Base-by-base conservation (phyloP, 139 green algal genomes). In the Chlorella sp. region DNA sequence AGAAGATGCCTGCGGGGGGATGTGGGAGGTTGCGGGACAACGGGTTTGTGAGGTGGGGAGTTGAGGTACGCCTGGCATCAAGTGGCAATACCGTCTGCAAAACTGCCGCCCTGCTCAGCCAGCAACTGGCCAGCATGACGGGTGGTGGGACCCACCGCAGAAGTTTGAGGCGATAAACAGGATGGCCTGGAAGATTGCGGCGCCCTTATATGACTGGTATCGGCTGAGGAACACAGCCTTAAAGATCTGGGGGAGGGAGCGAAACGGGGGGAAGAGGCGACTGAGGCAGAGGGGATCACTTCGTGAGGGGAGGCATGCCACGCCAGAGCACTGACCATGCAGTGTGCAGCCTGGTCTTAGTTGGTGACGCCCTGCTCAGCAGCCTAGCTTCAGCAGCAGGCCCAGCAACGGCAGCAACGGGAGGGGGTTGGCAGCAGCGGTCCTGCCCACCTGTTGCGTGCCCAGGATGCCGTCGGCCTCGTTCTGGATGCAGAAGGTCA, bases 401-500 rank as follows among this genome's bases (percentile, higher is more conserved):
- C n/a, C n/a, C n/a, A n/a, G n/a, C n/a, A n/a, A n/a, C n/a, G n/a
- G n/a, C n/a, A n/a, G n/a, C n/a, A n/a, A n/a, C n/a, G n/a, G n/a
- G n/a, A n/a, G n/a, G n/a, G n/a, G n/a, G n/a, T n/a, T n/a, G n/a
- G 44, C 44, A 51, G 44, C 44, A 51, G 44, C 7, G 44, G 7
- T 6, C 44, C 6, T 6, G 7, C 44, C 44, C 51, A 75, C 38
- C 23, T 60, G 39, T 41, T 78, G 70, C 16, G 6, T 38, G 73
- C 73, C 73, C 15, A n/a, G n/a, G 3, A 65, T 34, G 73, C 47
- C 67, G 67, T 80, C 86, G 23, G 74, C 68, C 13, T 67, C 75
- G 38, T 85, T 75, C 85, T 90, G 88, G 70, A 92, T 89, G 82
- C 67, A 76, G 71, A 89, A 90, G 32, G 88, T 92, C 32, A 93